Evolutionary conservation across 2,329 filamentous ascomycete species (phyloP).

Genomic region (Coleophoma crateriformis): DNA sequence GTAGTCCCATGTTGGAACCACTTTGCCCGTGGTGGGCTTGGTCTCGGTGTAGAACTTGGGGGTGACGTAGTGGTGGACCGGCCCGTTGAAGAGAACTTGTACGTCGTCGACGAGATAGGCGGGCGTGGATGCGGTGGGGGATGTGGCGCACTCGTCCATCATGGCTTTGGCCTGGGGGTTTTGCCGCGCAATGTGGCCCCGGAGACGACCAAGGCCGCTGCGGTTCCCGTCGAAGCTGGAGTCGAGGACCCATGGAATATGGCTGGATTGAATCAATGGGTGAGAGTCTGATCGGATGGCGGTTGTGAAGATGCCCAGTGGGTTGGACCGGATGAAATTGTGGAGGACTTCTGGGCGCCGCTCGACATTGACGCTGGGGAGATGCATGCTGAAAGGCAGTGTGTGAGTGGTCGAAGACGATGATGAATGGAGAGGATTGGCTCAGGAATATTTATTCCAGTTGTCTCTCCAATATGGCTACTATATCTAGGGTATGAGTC

Average conservation of each 20-base stretch:
- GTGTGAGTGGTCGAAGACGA: too few relatives aligned
- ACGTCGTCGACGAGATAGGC: slow-evolving; percentile 46
- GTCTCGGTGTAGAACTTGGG: slow-evolving; percentile 64
- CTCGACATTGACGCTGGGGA: background rate
- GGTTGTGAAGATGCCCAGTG: slow-evolving; percentile 58
- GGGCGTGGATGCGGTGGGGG: slow-evolving; percentile 6
- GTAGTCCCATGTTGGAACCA: slow-evolving; percentile 69
- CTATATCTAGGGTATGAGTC: too few relatives aligned
- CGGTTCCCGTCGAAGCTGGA: slow-evolving; percentile 31
- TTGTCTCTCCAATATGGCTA: too few relatives aligned
- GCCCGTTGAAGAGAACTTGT: slow-evolving; percentile 56
- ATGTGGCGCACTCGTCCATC: slow-evolving; percentile 36
- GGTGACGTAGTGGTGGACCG: slow-evolving; percentile 58
- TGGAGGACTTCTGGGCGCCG: slow-evolving; percentile 30
- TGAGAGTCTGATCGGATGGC: slow-evolving; percentile 44
- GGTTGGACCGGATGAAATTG: slow-evolving; percentile 51
- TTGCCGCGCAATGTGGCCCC: slow-evolving; percentile 55
- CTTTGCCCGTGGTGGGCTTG: slow-evolving; percentile 58
- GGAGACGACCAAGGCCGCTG: slow-evolving; percentile 30
- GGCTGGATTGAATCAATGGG: slow-evolving; percentile 50
- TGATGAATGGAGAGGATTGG: too few relatives aligned
- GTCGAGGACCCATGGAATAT: slow-evolving; percentile 57
- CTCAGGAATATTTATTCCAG: too few relatives aligned
- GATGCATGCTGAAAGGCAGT: background rate
- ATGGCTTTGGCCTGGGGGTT: slow-evolving; percentile 62